Evolutionary conservation across 345 rosid species (phyloP), one percentile per base, ranked within the genome.

Genomic region (Carallia brachiata): DNA sequence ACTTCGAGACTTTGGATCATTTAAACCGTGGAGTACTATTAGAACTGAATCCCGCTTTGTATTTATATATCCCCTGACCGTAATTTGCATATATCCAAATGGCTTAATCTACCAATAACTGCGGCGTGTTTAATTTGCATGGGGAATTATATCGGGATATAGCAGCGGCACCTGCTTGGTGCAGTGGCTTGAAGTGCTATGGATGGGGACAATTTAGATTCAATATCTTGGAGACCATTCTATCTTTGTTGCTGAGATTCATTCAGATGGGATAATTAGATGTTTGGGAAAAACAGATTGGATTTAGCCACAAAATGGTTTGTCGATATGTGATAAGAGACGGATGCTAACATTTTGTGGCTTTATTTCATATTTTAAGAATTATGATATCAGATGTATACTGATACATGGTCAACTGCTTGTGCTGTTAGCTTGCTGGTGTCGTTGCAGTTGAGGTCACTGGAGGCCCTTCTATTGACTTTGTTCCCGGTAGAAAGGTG

Each of bases 381-480:
- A 28, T 10, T 47, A 18, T 19, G 39, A 5, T 36, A n/a, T 66
- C 12, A 58, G 59, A 63, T 19, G n/a, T 52, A 17, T 18, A 37
- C 63, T 69, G 50, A 61, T 54, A 53, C 9, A n/a, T 37, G 34
- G 10, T 53, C 47, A 10, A 57, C 69, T 50, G 12, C 39, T 74
- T 48, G 13, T 70, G 52, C 36, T 69, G 79, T 50, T 82, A 91
- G 97, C 90, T 94, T 80, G 97, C 97, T 2, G 97, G 97, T 75
- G 97, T 90, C 78, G 93, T 91, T 82, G 97, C 98, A 48, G 96
- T 91, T 19, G 98, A 94, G 83, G 83, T 91, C 69, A 91, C 97
- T 69, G 97, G 98, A 73, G 97, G 97, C 70, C 97, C 98, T 58
- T 79, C 89, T 19, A 66, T 94, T 74, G 90, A 77, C 55, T 91